Evolutionary conservation across 257 asterid species (phyloP), one percentile per base, ranked within the genome.

Genomic region (Forsythia viridissima): DNA sequence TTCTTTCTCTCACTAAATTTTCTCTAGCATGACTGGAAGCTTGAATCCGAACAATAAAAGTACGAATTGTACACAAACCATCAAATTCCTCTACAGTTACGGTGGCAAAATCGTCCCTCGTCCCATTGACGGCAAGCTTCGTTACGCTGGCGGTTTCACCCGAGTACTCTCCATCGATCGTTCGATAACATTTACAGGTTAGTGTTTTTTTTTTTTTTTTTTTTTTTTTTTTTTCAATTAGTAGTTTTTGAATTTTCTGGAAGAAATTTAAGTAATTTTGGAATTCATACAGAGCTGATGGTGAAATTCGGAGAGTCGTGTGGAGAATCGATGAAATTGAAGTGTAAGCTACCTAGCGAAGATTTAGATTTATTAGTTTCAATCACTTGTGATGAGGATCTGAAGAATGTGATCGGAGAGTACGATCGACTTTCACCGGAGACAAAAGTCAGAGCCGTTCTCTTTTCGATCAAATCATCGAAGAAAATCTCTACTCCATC

Each of bases 361-460:
- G 97, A 93, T 85, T 74, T 93, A 30, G 99, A 96, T 59, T 80
- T 96, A 74, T 78, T 96, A 37, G 81, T 96, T 39, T 80, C 98
- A n/a, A 77, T 96, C 73, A 89, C 85, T 74, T 87, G 92, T 37
- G 97, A 93, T 13, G 97, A 96, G 52, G 98, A 96, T 13, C 87
- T 96, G 4, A 81, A 75, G 73, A 79, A 57, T 75, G 71, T 92
- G 81, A 83, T 96, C 42, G 88, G 80, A 18, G 98, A 93, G 80
- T 96, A 96, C 86, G 95, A 87, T 38, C 86, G 91, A 40, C 85
- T 70, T 6, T 76, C 91, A 59, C 80, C 87, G 79, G 97, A 86
- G n/a, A 72, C 76, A 87, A 89, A 95, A 85, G 84, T 95, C 81
- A 83, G 90, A 71, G 99, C 98, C 2, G 85, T 95, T 11, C 84